Conservation (phyloP, 495 filamentous ascomycete genomes). For the Neurospora sp. region DNA sequence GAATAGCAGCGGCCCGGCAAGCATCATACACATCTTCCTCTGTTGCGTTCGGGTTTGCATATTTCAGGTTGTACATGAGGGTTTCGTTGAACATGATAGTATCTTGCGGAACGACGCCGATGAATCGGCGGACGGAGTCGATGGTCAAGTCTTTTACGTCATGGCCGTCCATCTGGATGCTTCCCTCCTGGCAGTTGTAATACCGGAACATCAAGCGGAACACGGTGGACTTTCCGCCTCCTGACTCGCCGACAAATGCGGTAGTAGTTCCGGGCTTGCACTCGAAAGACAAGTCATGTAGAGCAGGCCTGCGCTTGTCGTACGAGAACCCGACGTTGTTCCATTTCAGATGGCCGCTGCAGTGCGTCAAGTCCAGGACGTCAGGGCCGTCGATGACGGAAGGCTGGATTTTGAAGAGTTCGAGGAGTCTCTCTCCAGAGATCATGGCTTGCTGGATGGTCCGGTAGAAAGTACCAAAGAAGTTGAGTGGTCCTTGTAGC, state of each 20-base stretch:
- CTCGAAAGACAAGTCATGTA: conserved; percentile 70
- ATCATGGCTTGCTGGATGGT: conserved; percentile 96
- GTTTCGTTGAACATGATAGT: conserved; percentile 95
- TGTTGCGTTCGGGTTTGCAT: conserved; percentile 76
- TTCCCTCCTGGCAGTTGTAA: conserved; percentile 71
- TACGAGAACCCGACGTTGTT: conserved; percentile 85
- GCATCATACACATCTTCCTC: conserved; percentile 86
- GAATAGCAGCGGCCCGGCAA: conserved; percentile 84
- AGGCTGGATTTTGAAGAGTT: conserved; percentile 81
- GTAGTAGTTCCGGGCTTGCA: conserved; percentile 87
- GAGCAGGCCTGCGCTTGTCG: conserved; percentile 74
- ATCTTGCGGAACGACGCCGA: conserved; percentile 95
- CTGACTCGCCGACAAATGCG: conserved; percentile 89
- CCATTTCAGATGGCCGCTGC: conserved; percentile 75
- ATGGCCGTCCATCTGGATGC: conserved; percentile 71
- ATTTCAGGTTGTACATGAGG: conserved; percentile 91
- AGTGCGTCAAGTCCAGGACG: conserved; percentile 43
- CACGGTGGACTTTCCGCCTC: conserved; percentile 95
- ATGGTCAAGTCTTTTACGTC: conserved; percentile 83
- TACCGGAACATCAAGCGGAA: conserved; percentile 93
- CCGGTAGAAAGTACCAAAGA: conserved; percentile 96
- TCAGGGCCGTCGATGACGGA: conserved; percentile 65
- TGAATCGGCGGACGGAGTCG: conserved; percentile 79
- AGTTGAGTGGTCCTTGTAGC: conserved; percentile 86
- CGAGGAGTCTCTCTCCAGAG: conserved; percentile 87